A percentile compares a stretch with the other conserved stretches of the same genome.
phyloP scores from a whole-genome alignment of 345 rosid genomes.

The Triadica sebifera region DNA sequence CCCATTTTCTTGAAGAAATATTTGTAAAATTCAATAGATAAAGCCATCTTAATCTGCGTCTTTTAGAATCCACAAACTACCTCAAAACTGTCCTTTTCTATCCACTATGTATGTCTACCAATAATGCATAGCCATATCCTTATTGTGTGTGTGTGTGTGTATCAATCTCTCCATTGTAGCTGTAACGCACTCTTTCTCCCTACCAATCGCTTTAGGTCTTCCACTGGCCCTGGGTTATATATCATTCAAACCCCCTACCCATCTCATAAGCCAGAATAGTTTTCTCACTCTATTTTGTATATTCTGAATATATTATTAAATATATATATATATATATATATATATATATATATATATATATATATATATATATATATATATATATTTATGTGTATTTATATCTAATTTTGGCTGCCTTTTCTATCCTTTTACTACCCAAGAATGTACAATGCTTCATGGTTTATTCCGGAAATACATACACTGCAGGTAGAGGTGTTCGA shows the following conservation, averaged over 20 bases:
- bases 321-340: neutral
- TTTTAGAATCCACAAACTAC: conserved; percentile 6
- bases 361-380: neutral
- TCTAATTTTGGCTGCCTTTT: neutral
- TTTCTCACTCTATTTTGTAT: neutral
- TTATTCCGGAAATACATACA: neutral
- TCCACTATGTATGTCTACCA: conserved; percentile 22
- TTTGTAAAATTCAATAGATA: neutral
- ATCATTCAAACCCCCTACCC: conserved; percentile 7
- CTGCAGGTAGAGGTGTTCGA: neutral
- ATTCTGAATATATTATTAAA: too few relatives aligned
- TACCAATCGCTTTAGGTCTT: neutral
- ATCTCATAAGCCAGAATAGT: conserved; percentile 12
- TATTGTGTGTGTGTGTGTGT: neutral
- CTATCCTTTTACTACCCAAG: conserved; percentile 1
- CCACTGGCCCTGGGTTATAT: conserved; percentile 5
- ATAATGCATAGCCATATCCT: conserved; percentile 10
- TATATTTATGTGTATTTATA: neutral
- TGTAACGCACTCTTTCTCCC: conserved; percentile 28
- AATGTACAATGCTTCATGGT: conserved; percentile 33
- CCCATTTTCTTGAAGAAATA: neutral
- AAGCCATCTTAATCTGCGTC: neutral
- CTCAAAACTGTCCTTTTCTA: conserved; percentile 20
- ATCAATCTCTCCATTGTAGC: conserved; percentile 30
- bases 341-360: neutral